phyloP scores from a whole-genome alignment of 305 asterid species.

The Solanum hybrid region DNA sequence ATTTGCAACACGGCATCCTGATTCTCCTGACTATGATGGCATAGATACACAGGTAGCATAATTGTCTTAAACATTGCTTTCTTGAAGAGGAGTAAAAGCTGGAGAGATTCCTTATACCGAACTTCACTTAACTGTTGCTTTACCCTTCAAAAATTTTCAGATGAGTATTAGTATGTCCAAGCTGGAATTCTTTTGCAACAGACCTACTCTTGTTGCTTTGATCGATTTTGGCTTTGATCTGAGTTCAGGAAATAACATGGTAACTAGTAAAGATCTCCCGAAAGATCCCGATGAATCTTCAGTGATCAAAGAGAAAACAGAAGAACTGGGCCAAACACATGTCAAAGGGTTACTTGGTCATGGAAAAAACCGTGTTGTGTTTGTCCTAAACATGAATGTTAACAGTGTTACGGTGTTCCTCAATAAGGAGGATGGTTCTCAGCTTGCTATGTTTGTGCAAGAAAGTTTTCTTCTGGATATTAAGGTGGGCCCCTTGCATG shows the following conservation, averaged over 20 bases:
- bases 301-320: constrained; percentile 48
- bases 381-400: constrained; percentile 84
- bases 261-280: constrained; percentile 14
- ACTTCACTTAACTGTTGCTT: neutral
- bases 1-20: constrained; percentile 56
- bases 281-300: constrained; percentile 34
- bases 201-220: constrained; percentile 94
- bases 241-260: constrained; percentile 36
- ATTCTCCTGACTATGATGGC: constrained; percentile 85
- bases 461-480: constrained; percentile 84
- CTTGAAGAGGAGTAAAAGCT: neutral
- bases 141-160: constrained; percentile 27
- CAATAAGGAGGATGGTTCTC: constrained; percentile 91
- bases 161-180: constrained; percentile 95
- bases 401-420: constrained; percentile 84
- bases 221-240: constrained; percentile 72
- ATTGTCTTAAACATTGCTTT: constrained; percentile 8
- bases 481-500: constrained; percentile 46
- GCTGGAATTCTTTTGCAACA: constrained; percentile 89
- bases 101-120: neutral
- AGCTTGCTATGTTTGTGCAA: constrained; percentile 95
- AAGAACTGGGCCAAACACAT: constrained; percentile 53
- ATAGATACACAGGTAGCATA: constrained; percentile 79
- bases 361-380: constrained; percentile 90
- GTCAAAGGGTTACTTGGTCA: constrained; percentile 79